Evolutionary conservation across 345 rosid species (phyloP), one percentile per base, ranked within the genome.

Genomic region (Euphorbia lathyris): DNA sequence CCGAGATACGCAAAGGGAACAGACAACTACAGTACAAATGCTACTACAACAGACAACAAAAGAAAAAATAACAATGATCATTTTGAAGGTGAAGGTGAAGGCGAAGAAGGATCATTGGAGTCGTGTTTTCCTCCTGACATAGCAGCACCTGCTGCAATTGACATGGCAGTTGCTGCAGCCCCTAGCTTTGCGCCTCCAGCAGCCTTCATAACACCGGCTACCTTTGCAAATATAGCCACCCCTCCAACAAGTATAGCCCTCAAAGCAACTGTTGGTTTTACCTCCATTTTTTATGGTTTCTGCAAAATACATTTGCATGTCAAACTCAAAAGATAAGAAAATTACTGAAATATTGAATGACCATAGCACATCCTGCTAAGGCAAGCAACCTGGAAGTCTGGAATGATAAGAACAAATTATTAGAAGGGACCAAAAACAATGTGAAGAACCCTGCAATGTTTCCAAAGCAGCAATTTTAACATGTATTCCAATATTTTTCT

Each of bases 171-270:
- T 1, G 96, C 92, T 0, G 97, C 97, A 17, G 91, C 97, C 61
- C 97, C 96, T 3, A 93, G 82, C 86, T 93, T 93, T 9, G 63
- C 96, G 61, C 96, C 90, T 29, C 98, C 92, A 13, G 92, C 98
- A 3, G 96, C 96, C 74, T 93, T 93, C 97, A 93, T 84, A 19
- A 65, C 92, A 42, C 84, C 90, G 9, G 92, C 93, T 47, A 89
- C 78, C 80, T 93, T 88, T 0, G 98, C 93, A 70, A 87, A 86
- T 68, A 81, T 81, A 1, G 97, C 97, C 36, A 93, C 58, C 36
- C 97, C 96, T 32, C 97, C 96, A 16, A 93, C 96, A 16, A 93
- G 76, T 3, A 85, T 66, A 63, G 92, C 98, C 79, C 98, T 88
- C 74, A 93, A 74, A 23, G 90, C 96, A 30, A 93, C 96, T 0